phyloP scores from a whole-genome alignment of 2,329 filamentous ascomycete species.

The Rhynchosporium agropyri region DNA sequence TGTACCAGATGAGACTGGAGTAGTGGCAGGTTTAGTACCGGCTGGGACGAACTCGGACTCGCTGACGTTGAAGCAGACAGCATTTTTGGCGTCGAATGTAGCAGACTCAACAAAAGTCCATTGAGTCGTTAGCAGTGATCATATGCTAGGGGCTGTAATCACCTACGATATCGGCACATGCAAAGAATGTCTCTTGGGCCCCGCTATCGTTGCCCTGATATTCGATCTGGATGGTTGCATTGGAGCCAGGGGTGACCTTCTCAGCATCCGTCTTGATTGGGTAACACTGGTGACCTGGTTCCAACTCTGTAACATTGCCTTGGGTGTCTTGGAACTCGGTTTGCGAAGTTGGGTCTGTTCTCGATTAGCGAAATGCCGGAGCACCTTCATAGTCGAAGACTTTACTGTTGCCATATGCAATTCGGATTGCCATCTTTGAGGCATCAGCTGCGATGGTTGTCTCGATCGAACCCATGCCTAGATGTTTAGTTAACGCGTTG shows the following conservation, averaged over 20 bases:
- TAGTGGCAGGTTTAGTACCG: constrained; percentile 5
- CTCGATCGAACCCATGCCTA: constrained; percentile 58
- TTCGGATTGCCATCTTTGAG: constrained; percentile 55
- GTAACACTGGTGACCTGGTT: constrained; percentile 52
- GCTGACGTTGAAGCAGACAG: constrained; percentile 31
- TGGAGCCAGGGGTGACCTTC: constrained; percentile 46
- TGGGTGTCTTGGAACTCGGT: constrained; percentile 46
- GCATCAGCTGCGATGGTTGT: constrained; percentile 61
- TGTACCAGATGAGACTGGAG: constrained; percentile 4
- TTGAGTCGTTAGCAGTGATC: background rate
- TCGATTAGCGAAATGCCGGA: background rate
- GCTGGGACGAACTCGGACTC: constrained; percentile 25
- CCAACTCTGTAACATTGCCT: constrained; percentile 44
- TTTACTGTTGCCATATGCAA: constrained; percentile 56
- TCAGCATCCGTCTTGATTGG: constrained; percentile 44
- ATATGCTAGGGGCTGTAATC: background rate
- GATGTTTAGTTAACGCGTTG: background rate
- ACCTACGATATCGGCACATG: constrained; percentile 52
- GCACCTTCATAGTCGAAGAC: background rate
- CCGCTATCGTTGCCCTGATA: constrained; percentile 49
- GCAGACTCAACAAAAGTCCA: constrained; percentile 45
- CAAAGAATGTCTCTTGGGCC: constrained; percentile 51
- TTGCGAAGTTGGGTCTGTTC: constrained; percentile 47
- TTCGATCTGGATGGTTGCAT: constrained; percentile 53
- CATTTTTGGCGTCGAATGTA: constrained; percentile 25